phyloP scores from a whole-genome alignment of 129 eudicot species.

The Centella asiatica region DNA sequence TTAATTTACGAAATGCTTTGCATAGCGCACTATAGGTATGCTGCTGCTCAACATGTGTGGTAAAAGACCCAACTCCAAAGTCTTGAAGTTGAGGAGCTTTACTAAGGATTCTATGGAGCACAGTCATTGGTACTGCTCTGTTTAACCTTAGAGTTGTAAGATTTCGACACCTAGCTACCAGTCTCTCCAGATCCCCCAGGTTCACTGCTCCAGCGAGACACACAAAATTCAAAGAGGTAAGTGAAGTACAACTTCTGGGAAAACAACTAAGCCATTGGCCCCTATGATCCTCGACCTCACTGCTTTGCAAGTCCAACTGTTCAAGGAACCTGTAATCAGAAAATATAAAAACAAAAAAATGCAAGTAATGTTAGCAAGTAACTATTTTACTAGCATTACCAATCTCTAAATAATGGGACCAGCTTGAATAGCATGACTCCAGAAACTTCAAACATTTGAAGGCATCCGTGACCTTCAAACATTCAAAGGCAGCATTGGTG shows the following conservation, averaged over 20 bases:
- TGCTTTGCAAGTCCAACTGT: slow-evolving; percentile 79
- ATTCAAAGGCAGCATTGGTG: too few species aligned
- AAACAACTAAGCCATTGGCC: slow-evolving; percentile 78
- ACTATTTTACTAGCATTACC: not conserved
- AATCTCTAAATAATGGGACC: not conserved
- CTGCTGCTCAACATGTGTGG: too few species aligned
- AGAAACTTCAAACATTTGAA: too few species aligned
- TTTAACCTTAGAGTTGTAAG: slow-evolving; percentile 50
- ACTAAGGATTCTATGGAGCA: slow-evolving; percentile 40
- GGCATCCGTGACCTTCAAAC: too few species aligned
- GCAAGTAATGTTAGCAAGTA: not conserved
- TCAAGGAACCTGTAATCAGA: slow-evolving; percentile 45
- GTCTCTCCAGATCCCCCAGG: slow-evolving; percentile 45
- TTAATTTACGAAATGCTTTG: slow-evolving; percentile 28
- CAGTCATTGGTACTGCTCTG: slow-evolving; percentile 44
- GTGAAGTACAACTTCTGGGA: slow-evolving; percentile 66
- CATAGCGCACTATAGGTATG: slow-evolving; percentile 39
- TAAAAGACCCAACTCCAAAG: slow-evolving; percentile 57
- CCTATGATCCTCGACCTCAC: slow-evolving; percentile 58
- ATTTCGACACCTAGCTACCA: slow-evolving; percentile 56
- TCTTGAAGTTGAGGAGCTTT: slow-evolving; percentile 67
- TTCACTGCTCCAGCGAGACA: slow-evolving; percentile 62
- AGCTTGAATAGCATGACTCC: too few species aligned
- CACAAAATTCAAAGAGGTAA: slow-evolving; percentile 61
- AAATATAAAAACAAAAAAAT: not conserved